Evolutionary conservation across 805 yeast species (phyloP).

Genomic region (Zygosaccharomyces pseudorouxii): DNA sequence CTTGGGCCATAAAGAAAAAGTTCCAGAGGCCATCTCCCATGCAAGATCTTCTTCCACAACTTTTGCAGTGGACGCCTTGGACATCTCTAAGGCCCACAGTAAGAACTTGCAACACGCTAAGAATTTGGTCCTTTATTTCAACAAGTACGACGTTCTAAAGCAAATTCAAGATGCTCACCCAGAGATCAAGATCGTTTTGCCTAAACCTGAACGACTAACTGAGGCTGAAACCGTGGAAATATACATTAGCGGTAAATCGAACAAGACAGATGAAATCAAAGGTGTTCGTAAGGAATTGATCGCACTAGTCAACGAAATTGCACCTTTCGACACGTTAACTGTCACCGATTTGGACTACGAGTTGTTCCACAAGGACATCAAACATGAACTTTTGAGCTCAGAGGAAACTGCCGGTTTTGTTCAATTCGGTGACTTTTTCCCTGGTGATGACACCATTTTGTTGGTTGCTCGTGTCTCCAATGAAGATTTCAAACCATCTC

Average conservation of each 20-base stretch:
- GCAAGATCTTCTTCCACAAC: conserved; percentile 59
- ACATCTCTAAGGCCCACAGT: conserved; percentile 85
- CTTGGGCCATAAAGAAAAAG: conserved; percentile 56
- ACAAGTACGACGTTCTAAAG: conserved; percentile 45
- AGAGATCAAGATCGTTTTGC: conserved; percentile 45
- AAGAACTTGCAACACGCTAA: conserved; percentile 73
- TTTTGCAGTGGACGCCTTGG: conserved; percentile 61
- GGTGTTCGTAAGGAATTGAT: conserved; percentile 69
- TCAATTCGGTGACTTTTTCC: conserved; percentile 48
- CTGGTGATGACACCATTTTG: conserved; percentile 46
- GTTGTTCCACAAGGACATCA: conserved; percentile 30
- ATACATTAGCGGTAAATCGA: conserved; percentile 53
- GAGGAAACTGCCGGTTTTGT: conserved; percentile 50
- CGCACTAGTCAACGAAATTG: conserved; percentile 60
- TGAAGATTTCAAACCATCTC: conserved; percentile 71
- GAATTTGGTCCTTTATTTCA: conserved; percentile 63
- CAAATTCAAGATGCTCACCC: conserved; percentile 38
- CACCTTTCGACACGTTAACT: conserved; percentile 59
- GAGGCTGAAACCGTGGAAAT: conserved; percentile 48
- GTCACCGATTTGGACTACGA: conserved; percentile 60
- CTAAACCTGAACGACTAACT: conserved; percentile 44
- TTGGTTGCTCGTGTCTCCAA: conserved; percentile 48
- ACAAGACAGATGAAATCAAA: conserved; percentile 48
- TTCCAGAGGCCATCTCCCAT: conserved; percentile 55
- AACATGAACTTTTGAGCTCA: conserved; percentile 21